Percentiles rank a stretch among this genome's conserved stretches.
Evolutionary conservation across 2,329 filamentous ascomycete genomes (phyloP).

Genomic region (Coniella vitis): DNA sequence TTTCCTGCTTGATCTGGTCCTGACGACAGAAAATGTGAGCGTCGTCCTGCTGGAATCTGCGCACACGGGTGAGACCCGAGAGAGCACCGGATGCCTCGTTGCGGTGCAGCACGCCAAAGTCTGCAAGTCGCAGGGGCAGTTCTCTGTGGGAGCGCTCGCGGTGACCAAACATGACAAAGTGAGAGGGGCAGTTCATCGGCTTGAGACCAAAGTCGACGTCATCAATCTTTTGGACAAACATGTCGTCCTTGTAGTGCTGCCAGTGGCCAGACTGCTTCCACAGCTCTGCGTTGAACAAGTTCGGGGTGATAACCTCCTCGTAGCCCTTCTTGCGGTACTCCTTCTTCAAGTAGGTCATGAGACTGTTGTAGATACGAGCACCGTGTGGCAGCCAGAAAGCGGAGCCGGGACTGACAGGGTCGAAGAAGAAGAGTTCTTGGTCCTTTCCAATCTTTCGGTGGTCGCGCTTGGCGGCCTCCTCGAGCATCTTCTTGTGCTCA

Average conservation of each 20-base stretch:
- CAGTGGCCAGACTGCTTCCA: slow-evolving; percentile 97
- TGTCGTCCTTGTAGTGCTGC: slow-evolving; percentile 90
- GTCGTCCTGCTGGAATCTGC: slow-evolving; percentile 94
- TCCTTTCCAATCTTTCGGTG: slow-evolving; percentile 91
- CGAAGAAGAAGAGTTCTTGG: slow-evolving; percentile 97
- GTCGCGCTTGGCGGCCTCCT: slow-evolving; percentile 96
- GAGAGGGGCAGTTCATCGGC: slow-evolving; percentile 97
- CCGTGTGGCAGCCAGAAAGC: slow-evolving; percentile 91
- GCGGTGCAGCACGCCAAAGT: slow-evolving; percentile 91
- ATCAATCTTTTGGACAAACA: slow-evolving; percentile 70
- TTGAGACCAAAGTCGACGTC: slow-evolving; percentile 74
- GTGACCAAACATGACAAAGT: slow-evolving; percentile 82
- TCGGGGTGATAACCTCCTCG: slow-evolving; percentile 90
- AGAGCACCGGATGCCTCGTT: slow-evolving; percentile 94
- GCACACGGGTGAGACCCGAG: slow-evolving; percentile 82
- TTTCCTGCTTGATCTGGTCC: slow-evolving; percentile 67
- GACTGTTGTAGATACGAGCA: slow-evolving; percentile 84
- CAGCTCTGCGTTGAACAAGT: slow-evolving; percentile 88
- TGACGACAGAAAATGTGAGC: slow-evolving; percentile 91
- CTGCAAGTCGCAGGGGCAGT: slow-evolving; percentile 84
- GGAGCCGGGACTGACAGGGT: slow-evolving; percentile 86
- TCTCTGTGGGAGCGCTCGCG: slow-evolving; percentile 82
- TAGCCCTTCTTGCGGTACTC: slow-evolving; percentile 94
- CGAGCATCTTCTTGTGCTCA: slow-evolving; percentile 89
- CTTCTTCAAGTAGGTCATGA: slow-evolving; percentile 72